Conservation (phyloP, 2,329 filamentous ascomycete genomes). For the Paecilomyces sp. region DNA sequence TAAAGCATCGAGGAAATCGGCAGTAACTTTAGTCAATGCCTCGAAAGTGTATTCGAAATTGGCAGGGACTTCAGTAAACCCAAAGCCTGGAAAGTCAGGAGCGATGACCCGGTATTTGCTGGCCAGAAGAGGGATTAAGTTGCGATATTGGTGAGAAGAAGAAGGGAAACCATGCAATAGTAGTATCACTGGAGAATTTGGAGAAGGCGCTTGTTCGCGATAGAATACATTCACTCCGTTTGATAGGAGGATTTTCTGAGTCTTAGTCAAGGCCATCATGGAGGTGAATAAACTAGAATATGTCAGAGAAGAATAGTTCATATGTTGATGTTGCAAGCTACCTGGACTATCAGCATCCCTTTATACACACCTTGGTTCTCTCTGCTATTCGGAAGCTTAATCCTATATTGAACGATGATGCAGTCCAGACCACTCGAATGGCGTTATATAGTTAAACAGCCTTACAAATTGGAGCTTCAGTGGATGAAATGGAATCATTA, state of each 20-base stretch:
- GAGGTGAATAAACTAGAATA: background rate
- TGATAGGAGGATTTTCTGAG: background rate
- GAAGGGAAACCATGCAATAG: slow-evolving; percentile 43
- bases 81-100: slow-evolving; percentile 55
- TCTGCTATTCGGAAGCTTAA: background rate
- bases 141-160: slow-evolving; percentile 40
- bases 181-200: slow-evolving; percentile 31
- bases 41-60: slow-evolving; percentile 50
- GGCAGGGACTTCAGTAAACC: slow-evolving; percentile 46
- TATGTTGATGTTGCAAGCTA: background rate
- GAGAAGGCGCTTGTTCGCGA: slow-evolving; percentile 24
- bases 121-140: slow-evolving; percentile 39
- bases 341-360: background rate
- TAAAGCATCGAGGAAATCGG: slow-evolving; percentile 44
- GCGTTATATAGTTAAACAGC: background rate
- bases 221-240: slow-evolving; percentile 27
- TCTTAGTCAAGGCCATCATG: background rate
- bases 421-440: background rate
- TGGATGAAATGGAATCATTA: background rate
- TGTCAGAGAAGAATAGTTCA: background rate
- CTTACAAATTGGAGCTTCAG: background rate
- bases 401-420: background rate
- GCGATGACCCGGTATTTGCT: slow-evolving; percentile 42
- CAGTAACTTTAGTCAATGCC: slow-evolving; percentile 42
- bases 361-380: background rate